Evolutionary conservation across 2,329 filamentous ascomycete genomes (phyloP), one percentile per base, ranked within the genome.

Genomic region (Pseudohalonectria lignicola): DNA sequence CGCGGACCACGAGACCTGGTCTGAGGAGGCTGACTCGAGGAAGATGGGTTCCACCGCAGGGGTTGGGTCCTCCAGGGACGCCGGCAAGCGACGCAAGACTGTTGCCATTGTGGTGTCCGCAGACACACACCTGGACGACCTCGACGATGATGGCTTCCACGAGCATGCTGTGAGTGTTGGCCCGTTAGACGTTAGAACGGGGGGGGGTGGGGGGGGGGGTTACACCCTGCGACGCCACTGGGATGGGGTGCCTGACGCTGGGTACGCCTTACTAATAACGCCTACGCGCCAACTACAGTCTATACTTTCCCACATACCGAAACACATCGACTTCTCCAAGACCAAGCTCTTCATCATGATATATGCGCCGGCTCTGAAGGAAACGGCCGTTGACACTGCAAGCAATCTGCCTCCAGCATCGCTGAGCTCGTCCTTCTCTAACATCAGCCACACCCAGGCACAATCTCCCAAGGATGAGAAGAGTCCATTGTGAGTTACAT

Each of bases 21-120:
- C 82, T 12, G 87, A 95, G 57, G 88, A 95, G 62, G 85, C 82
- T 17, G 81, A 85, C 49, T 72, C 82, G 35, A 76, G 82, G 52
- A 38, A 38, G 39, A 64, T 64, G 48, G 19, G 28, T 5, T 15
- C 25, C 10, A 12, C 21, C 2, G 31, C 13, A 18, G 19, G 7
- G 11, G 31, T 25, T 4, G 47, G 63, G 28, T 49, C 55, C 42
- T 41, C 57, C 41, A 44, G 54, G 47, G 49, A 56, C 36, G 43
- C 59, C 36, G 45, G 55, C 37, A 75, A 66, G 51, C 71, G 69
- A 49, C 75, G 76, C 51, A 92, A 80, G 66, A 86, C 79, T 0
- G 84, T 95, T n/a, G 87, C 80, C 7, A 76, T 96, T 49, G 82
- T 95, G 12, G 78, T 95, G 11, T 93, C 86, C 40, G 86, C 88